A percentile compares a stretch with the other conserved stretches of the same genome.
Conservation (phyloP, 2,329 filamentous ascomycete genomes). For the Sporothrix mexicana region DNA sequence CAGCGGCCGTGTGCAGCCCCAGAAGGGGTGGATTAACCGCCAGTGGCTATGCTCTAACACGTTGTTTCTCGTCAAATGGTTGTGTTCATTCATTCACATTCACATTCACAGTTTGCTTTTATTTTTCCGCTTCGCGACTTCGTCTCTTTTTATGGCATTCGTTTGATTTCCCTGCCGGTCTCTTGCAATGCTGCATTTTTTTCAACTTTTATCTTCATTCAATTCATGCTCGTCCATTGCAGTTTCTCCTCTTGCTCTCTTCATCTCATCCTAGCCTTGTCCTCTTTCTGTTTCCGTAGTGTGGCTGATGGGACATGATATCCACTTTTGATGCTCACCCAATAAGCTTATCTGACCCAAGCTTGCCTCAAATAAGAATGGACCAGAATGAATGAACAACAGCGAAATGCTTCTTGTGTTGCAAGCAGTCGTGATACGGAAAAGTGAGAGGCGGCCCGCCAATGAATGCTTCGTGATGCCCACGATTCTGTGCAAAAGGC, state of each 20-base stretch:
- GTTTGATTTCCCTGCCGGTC: background rate
- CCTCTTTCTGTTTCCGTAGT: conserved; percentile 3
- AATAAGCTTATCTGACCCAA: conserved; percentile 23
- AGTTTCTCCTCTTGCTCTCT: background rate
- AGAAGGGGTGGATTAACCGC: conserved; percentile 1
- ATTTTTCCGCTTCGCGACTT: background rate
- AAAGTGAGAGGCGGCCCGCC: background rate
- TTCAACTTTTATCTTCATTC: background rate
- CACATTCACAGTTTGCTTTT: no score
- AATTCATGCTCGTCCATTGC: background rate
- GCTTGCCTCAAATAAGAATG: background rate
- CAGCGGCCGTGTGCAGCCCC: background rate
- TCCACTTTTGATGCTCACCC: conserved; percentile 21
- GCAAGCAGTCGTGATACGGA: background rate
- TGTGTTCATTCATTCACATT: background rate
- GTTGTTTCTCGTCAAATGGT: background rate
- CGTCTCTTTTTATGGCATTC: background rate
- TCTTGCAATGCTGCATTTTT: background rate
- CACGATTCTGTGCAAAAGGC: no score
- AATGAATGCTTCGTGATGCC: background rate
- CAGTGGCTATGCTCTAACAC: background rate
- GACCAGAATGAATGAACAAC: background rate
- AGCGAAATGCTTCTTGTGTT: background rate
- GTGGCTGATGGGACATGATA: conserved; percentile 7
- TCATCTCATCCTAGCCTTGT: background rate